Evolutionary conservation across 2,329 filamentous ascomycete species (phyloP).

Genomic region (Truncatella angustata): DNA sequence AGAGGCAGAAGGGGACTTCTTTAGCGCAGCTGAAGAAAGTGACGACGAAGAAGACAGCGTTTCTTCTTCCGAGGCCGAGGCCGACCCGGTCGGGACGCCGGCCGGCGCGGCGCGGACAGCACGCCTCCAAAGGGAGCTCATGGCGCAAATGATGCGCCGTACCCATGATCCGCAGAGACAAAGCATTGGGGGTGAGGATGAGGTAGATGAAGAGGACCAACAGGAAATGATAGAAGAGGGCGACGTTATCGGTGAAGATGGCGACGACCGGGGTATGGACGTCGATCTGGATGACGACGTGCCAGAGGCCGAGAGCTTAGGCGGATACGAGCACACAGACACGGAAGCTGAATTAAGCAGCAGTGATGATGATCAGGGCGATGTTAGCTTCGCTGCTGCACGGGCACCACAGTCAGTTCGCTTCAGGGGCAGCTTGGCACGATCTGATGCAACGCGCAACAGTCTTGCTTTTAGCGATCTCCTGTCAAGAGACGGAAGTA

Average conservation of each 20-base stretch:
- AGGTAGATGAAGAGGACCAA: constrained; percentile 52
- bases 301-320: constrained; percentile 60
- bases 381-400: constrained; percentile 36
- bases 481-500: constrained; percentile 57
- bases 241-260: constrained; percentile 43
- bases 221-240: constrained; percentile 64
- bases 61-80: constrained; percentile 25
- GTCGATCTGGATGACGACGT: constrained; percentile 72
- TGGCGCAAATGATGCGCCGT: constrained; percentile 51
- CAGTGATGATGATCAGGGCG: constrained; percentile 38
- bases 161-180: constrained; percentile 62
- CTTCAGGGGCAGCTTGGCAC: constrained; percentile 36
- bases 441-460: constrained; percentile 40
- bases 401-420: constrained; percentile 29
- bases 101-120: constrained; percentile 17
- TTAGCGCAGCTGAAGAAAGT: constrained; percentile 43
- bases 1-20: constrained; percentile 57
- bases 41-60: constrained; percentile 33
- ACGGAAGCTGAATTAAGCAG: constrained; percentile 63
- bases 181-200: constrained; percentile 54
- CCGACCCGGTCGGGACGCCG: constrained; percentile 15
- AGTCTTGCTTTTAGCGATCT: constrained; percentile 59
- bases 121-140: constrained; percentile 44
- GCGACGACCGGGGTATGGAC: constrained; percentile 55
- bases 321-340: constrained; percentile 75